Percentiles rank a stretch among this genome's conserved stretches.
Evolutionary conservation across 768 basidiomycete species (phyloP).

Genomic region (Dentipellis sp.): DNA sequence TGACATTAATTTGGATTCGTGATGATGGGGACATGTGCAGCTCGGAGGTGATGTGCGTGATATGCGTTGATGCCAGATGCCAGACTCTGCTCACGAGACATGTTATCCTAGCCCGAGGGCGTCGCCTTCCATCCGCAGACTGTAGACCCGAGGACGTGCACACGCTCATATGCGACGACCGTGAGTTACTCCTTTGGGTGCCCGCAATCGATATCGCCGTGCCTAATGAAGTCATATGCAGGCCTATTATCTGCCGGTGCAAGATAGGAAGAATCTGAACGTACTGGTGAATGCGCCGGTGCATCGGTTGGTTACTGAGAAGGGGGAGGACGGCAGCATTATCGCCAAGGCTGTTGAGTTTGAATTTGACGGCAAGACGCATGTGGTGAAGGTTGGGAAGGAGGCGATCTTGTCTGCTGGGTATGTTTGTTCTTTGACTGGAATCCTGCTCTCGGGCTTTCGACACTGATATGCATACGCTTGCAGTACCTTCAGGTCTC

Average conservation of each 20-base stretch:
- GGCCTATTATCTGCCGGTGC: background rate
- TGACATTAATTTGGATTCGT: background rate
- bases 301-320: constrained; percentile 5
- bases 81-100: background rate
- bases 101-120: background rate
- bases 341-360: constrained; percentile 30
- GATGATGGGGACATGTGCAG: background rate
- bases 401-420: constrained; percentile 36
- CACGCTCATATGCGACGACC: constrained; percentile 16
- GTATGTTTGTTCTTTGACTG: constrained; percentile 11
- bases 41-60: background rate
- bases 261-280: constrained; percentile 19
- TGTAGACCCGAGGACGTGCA: background rate
- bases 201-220: constrained; percentile 28
- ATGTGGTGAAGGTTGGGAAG: constrained; percentile 25
- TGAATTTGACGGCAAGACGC: constrained; percentile 16
- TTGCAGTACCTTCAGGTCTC: constrained; percentile 31
- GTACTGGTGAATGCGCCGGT: constrained; percentile 21
- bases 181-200: constrained; percentile 24
- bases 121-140: background rate
- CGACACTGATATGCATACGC: background rate
- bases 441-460: background rate
- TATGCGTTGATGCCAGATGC: background rate
- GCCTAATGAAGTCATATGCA: constrained; percentile 20
- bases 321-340: background rate